Percentiles rank a stretch among this genome's conserved stretches.
These are phyloP conservation scores for Cyberlindnera maritima DNA, from an alignment of 805 yeast genomes.

Conservation along the genomic window DNA sequence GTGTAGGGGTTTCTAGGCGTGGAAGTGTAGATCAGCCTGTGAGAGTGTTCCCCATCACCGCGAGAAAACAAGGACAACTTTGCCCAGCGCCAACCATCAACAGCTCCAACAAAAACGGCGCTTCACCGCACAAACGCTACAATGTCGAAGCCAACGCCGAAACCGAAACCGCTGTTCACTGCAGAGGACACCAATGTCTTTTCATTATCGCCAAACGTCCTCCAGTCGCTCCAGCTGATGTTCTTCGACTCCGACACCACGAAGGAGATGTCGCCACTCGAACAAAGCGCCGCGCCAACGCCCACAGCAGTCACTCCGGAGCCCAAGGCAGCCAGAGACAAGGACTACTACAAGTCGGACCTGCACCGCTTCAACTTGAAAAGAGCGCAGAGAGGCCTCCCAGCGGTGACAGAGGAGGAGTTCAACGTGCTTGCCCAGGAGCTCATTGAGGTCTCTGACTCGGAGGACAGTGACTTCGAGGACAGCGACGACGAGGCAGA, in stretches of 20 bases:
- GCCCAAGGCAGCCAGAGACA: conserved; percentile 16
- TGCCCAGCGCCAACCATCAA: not conserved
- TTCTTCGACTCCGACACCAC: conserved; percentile 52
- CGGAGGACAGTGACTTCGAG: conserved; percentile 34
- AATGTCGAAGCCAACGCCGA: not conserved
- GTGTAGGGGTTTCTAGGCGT: too few relatives aligned
- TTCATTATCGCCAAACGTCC: conserved; percentile 38
- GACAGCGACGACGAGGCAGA: conserved; percentile 27
- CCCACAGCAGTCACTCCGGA: conserved; percentile 3
- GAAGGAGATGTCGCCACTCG: conserved; percentile 30
- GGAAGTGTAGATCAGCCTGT: too few relatives aligned
- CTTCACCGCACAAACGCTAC: not conserved
- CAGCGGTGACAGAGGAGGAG: conserved; percentile 50
- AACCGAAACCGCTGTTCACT: not conserved
- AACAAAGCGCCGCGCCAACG: conserved; percentile 10
- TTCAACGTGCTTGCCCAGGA: conserved; percentile 54
- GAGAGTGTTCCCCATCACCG: not conserved
- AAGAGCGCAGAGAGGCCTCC: conserved; percentile 44
- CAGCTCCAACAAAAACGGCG: not conserved
- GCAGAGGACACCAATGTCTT: conserved; percentile 47
- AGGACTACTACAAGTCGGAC: conserved; percentile 56
- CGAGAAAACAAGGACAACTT: not conserved
- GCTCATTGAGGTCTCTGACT: conserved; percentile 59
- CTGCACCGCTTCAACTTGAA: conserved; percentile 58
- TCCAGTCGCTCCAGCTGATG: conserved; percentile 48